Conservation (phyloP, 2,329 filamentous ascomycete genomes). For the Elsinoe necatrix region DNA sequence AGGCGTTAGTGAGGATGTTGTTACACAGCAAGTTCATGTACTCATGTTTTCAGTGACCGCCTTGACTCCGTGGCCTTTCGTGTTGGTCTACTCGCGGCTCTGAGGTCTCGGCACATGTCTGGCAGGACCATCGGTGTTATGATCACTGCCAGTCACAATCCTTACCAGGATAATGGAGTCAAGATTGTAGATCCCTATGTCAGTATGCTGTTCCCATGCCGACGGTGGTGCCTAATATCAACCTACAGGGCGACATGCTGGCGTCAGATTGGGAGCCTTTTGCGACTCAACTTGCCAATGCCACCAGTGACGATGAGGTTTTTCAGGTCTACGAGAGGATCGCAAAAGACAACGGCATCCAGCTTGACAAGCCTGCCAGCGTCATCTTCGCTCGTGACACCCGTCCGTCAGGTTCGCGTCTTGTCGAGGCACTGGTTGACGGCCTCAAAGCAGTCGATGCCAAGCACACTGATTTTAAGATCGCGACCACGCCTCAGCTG, state of each 20-base stretch:
- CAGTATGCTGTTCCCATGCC: constrained; percentile 14
- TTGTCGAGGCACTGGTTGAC: constrained; percentile 70
- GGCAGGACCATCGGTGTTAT: constrained; percentile 92
- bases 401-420: constrained; percentile 76
- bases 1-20: constrained; percentile 46
- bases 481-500: constrained; percentile 92
- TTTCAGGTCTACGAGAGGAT: constrained; percentile 68
- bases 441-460: constrained; percentile 68
- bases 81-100: constrained; percentile 77
- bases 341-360: constrained; percentile 66
- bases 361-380: constrained; percentile 59
- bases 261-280: constrained; percentile 86
- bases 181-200: constrained; percentile 94
- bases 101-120: constrained; percentile 82
- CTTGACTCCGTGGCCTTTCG: constrained; percentile 89
- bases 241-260: constrained; percentile 74
- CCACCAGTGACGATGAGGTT: constrained; percentile 63
- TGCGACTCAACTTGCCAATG: constrained; percentile 84
- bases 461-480: constrained; percentile 75
- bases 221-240: constrained; percentile 22
- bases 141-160: constrained; percentile 92
- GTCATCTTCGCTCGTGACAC: constrained; percentile 91
- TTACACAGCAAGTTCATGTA: constrained; percentile 22
- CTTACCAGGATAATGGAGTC: constrained; percentile 80
- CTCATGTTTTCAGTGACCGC: constrained; percentile 48